A percentile compares a stretch with the other conserved stretches of the same genome.
Conservation (phyloP, 2,329 filamentous ascomycete species). For the Sarocladiaceae sp. region DNA sequence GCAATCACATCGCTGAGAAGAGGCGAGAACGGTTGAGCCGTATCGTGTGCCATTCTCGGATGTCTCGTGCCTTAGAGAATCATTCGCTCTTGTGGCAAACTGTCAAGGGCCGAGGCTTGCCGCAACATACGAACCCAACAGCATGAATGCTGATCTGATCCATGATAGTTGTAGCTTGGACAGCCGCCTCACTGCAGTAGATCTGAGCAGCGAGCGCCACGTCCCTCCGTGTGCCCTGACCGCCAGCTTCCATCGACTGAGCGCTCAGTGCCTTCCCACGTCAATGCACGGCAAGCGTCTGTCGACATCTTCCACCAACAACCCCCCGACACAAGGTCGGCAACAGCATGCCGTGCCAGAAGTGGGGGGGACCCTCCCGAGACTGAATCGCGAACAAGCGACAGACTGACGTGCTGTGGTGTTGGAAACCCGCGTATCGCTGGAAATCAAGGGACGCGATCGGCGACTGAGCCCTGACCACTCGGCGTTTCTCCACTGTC, state of each 20-base stretch:
- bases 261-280: constrained; percentile 44
- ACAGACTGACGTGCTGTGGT: constrained; percentile 42
- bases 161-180: constrained; percentile 38
- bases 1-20: neutral
- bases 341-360: constrained; percentile 42
- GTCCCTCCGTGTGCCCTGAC: constrained; percentile 34
- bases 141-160: constrained; percentile 46
- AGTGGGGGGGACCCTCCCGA: constrained; percentile 40
- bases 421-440: constrained; percentile 40
- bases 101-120: neutral
- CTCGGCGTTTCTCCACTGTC: constrained; percentile 34
- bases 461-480: constrained; percentile 45
- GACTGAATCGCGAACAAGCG: constrained; percentile 34
- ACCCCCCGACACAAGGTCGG: constrained; percentile 43
- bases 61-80: neutral
- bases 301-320: constrained; percentile 47
- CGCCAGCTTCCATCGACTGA: constrained; percentile 33
- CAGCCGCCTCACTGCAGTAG: constrained; percentile 41
- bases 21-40: neutral
- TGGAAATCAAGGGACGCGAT: constrained; percentile 44
- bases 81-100: neutral
- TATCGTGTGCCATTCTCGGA: neutral
- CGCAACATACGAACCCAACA: constrained; percentile 39
- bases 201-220: constrained; percentile 44
- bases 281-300: constrained; percentile 42